phyloP scores from a whole-genome alignment of 2,329 filamentous ascomycete species.

The Blumeria graminis region DNA sequence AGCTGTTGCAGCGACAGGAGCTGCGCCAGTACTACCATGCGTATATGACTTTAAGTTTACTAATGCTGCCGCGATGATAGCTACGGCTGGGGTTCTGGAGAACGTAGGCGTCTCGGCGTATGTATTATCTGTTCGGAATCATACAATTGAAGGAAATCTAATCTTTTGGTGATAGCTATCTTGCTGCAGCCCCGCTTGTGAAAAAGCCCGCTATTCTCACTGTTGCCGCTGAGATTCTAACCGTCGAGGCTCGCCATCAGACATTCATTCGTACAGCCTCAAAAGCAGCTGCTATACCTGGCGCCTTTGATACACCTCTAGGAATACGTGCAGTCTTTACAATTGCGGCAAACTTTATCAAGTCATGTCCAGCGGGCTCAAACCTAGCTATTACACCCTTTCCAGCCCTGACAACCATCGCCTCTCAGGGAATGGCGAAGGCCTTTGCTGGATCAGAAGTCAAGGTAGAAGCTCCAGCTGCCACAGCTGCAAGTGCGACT shows the following conservation, averaged over 20 bases:
- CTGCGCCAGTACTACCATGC: constrained; percentile 43
- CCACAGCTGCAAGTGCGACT: constrained; percentile 23
- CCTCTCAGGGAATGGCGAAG: constrained; percentile 16
- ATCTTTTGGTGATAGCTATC: constrained; percentile 18
- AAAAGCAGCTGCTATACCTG: constrained; percentile 34
- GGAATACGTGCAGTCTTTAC: constrained; percentile 47
- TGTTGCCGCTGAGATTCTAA: constrained; percentile 45
- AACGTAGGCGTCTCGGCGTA: constrained; percentile 51
- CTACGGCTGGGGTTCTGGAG: constrained; percentile 45
- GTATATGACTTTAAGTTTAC: constrained; percentile 48
- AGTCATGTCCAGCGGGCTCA: constrained; percentile 39
- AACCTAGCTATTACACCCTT: constrained; percentile 39
- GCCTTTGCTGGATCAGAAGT: constrained; percentile 20
- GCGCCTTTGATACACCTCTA: constrained; percentile 46
- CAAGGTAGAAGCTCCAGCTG: constrained; percentile 22
- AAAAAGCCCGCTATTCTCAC: constrained; percentile 33
- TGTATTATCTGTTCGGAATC: constrained; percentile 3
- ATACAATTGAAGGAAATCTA: background rate
- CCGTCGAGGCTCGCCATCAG: constrained; percentile 50
- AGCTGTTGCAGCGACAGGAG: constrained; percentile 35
- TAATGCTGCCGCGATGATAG: constrained; percentile 40
- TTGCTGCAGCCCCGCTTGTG: constrained; percentile 44
- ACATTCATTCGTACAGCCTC: constrained; percentile 41
- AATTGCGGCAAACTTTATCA: constrained; percentile 48
- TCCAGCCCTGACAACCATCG: constrained; percentile 30